These are phyloP conservation scores for Polygonum maritimum DNA, from an alignment of 148 eudicot genomes.

Conservation along the genomic window DNA sequence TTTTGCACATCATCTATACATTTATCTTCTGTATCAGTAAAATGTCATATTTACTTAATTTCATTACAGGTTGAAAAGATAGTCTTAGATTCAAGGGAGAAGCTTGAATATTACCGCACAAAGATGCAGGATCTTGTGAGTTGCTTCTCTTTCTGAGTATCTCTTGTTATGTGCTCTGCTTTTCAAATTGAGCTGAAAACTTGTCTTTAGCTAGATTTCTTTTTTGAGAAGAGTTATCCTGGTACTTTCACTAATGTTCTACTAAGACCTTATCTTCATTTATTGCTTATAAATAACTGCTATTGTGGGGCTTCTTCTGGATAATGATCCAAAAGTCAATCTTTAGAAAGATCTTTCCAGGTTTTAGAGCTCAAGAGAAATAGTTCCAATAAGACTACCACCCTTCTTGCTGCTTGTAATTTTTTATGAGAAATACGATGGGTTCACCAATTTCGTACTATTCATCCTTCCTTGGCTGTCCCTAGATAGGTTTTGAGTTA, in stretches of 20 bases:
- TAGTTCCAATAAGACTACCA: not conserved
- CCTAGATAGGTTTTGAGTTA: not conserved
- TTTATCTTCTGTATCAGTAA: not conserved
- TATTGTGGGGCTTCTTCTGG: not conserved
- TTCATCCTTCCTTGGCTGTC: not conserved
- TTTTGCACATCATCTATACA: not conserved
- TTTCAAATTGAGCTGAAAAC: not conserved
- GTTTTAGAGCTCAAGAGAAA: not conserved
- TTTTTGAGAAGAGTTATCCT: constrained; percentile 1
- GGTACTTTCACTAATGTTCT: not conserved
- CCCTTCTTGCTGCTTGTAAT: not conserved
- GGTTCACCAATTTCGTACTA: not conserved
- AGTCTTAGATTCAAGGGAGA: constrained; percentile 81
- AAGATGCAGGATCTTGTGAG: constrained; percentile 99
- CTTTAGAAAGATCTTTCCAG: not conserved
- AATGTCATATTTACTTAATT: not conserved
- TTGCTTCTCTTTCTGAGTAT: constrained; percentile 15
- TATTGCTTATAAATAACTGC: not conserved
- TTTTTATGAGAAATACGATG: not conserved
- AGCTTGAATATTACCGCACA: constrained; percentile 78
- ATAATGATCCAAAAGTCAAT: not conserved
- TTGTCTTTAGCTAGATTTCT: not conserved
- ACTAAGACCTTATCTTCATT: not conserved
- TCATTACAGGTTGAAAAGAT: constrained; percentile 51
- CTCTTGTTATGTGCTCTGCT: not conserved